Evolutionary conservation across 2,329 filamentous ascomycete genomes (phyloP), one percentile per base, ranked within the genome.

Genomic region (Xylaria sp.): DNA sequence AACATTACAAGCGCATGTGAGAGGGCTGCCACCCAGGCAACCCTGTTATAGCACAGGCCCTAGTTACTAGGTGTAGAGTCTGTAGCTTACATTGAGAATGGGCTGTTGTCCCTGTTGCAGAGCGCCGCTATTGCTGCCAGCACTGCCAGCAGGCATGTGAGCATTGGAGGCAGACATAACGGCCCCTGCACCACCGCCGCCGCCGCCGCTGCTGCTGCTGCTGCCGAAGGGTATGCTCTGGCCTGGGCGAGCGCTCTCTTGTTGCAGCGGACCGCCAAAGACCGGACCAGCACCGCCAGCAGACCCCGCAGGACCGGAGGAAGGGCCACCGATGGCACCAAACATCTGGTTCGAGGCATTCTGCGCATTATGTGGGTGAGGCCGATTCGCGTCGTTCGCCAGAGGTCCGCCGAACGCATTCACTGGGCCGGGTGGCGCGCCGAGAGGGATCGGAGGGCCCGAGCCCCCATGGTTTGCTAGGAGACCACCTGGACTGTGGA

Each of bases 401-500:
- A 88, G 79, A 58, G 86, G 83, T 1, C 85, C 86, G 58, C 86
- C 74, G 71, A 89, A 90, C 61, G 77, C 80, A 66, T 80, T 79
- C 65, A 83, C 78, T 47, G 86, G 79, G 17, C 82, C 84, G 1
- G 86, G 78, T n/a, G 85, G 82, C 44, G 81, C 85, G 65, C 85
- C 84, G 49, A 87, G 79, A 54, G 85, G 80, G 54, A 85, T 85
- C 42, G 84, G 79, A 31, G 86, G 83, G 42, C 84, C 81, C 38
- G 86, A 86, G 38, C 86, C 85, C 59, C 89, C 89, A 73, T 93
- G 89, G 71, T 90, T 93, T 9, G 90, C 88, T 44, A 98, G 87
- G 39, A 98, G 85, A 9, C 95, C 95, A 72, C 96, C 95, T 1
- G 95, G 95, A 51, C 94, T 96, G 77, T 97, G 95, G 63, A 97